These are phyloP conservation scores for Alopecurus myosuroides DNA, from an alignment of 176 grass and related monocot species.

Conservation along the genomic window DNA sequence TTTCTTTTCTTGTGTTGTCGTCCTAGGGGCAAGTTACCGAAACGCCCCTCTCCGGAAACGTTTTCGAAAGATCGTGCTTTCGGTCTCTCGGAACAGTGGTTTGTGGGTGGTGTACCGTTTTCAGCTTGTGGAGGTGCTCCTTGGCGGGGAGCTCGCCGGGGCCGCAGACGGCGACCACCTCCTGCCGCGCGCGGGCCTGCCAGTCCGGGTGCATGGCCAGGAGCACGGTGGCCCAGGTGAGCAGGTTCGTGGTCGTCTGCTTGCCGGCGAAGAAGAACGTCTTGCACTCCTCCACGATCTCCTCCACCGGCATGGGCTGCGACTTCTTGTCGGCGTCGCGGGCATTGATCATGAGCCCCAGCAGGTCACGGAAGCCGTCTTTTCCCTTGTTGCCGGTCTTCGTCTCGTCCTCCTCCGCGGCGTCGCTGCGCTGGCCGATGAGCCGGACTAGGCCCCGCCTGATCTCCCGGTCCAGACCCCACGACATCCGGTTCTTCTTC, in stretches of 20 bases:
- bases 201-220: constrained; percentile 94
- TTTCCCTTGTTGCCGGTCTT: background rate
- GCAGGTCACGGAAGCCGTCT: constrained; percentile 46
- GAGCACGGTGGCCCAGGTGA: constrained; percentile 80
- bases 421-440: constrained; percentile 48
- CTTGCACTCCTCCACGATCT: constrained; percentile 99
- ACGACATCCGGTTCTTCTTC: constrained; percentile 63
- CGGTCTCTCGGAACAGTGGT: background rate
- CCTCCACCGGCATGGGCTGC: constrained; percentile 45
- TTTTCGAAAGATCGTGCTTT: background rate
- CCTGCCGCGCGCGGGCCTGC: constrained; percentile 63
- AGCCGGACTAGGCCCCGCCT: constrained; percentile 47
- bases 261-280: constrained; percentile 99
- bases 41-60: constrained; percentile 7
- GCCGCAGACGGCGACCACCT: constrained; percentile 75
- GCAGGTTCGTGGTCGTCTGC: constrained; percentile 86
- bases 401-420: background rate
- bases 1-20: constrained; percentile 22
- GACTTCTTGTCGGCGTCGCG: background rate
- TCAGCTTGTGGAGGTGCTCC: constrained; percentile 78
- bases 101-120: constrained; percentile 53
- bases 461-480: constrained; percentile 80
- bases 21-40: background rate
- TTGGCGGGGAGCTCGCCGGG: constrained; percentile 58
- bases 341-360: constrained; percentile 80